These are phyloP conservation scores for Yamadazyma akitaensis DNA, from an alignment of 805 yeast species.

Conservation along the genomic window DNA sequence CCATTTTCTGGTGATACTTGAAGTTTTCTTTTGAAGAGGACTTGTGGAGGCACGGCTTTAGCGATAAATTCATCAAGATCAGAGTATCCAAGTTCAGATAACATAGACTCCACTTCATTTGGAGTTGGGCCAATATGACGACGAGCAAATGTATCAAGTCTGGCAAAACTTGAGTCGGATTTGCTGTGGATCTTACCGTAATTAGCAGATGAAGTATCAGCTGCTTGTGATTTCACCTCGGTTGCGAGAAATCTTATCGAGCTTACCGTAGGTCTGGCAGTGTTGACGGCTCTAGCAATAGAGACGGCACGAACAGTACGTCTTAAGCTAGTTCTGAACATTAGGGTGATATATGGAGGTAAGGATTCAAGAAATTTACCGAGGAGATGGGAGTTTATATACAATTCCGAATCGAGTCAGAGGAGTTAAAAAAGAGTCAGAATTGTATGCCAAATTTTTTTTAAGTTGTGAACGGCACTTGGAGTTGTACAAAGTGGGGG, in stretches of 20 bases:
- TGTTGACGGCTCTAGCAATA: not conserved
- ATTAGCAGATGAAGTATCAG: slow-evolving; percentile 54
- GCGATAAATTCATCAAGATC: slow-evolving; percentile 70
- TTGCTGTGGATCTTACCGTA: slow-evolving; percentile 49
- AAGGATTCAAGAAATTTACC: not conserved
- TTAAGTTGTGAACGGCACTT: not conserved
- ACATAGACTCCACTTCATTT: slow-evolving; percentile 61
- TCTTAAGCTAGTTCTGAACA: slow-evolving; percentile 1
- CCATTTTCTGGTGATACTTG: slow-evolving; percentile 69
- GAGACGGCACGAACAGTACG: not conserved
- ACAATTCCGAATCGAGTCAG: not conserved
- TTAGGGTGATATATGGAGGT: not conserved
- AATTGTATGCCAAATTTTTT: too few species aligned
- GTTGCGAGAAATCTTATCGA: not conserved
- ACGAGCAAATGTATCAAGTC: slow-evolving; percentile 79
- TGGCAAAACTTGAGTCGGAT: slow-evolving; percentile 17
- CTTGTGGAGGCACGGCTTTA: slow-evolving; percentile 72
- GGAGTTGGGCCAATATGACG: slow-evolving; percentile 89
- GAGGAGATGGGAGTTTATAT: not conserved
- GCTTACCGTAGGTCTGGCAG: not conserved
- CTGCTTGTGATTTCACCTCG: slow-evolving; percentile 18
- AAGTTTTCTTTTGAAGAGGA: slow-evolving; percentile 66
- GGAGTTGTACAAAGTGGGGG: not conserved
- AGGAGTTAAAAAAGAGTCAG: slow-evolving; percentile 5
- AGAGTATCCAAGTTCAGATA: slow-evolving; percentile 56